These are phyloP conservation scores for Daedalea quercina DNA, from an alignment of 768 basidiomycete species.

Conservation along the genomic window DNA sequence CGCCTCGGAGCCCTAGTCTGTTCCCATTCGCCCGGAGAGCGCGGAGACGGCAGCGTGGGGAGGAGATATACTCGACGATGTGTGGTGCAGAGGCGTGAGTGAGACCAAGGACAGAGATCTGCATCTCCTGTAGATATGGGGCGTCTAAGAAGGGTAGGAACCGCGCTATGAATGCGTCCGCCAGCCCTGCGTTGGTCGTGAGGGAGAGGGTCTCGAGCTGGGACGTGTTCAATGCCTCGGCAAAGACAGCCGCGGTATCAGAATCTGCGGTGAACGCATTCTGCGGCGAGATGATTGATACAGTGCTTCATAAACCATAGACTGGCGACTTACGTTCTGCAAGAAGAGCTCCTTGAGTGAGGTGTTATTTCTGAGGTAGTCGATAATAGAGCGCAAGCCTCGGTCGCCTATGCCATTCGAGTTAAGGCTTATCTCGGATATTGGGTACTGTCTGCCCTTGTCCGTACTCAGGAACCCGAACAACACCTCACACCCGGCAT, in stretches of 20 bases:
- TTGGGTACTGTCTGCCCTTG: conserved; percentile 35
- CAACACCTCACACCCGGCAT: conserved; percentile 48
- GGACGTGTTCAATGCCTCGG: conserved; percentile 48
- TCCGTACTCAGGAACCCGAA: conserved; percentile 49
- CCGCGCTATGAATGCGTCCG: conserved; percentile 39
- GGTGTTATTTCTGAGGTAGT: conserved; percentile 42
- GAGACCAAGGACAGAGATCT: conserved; percentile 39
- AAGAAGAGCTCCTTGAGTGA: conserved; percentile 45
- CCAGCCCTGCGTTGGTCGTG: conserved; percentile 41
- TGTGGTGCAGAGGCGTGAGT: conserved; percentile 24
- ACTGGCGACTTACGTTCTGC: conserved; percentile 41
- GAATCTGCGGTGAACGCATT: conserved; percentile 35
- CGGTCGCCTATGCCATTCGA: conserved; percentile 47
- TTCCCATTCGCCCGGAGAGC: conserved; percentile 53
- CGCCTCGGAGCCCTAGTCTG: conserved; percentile 37
- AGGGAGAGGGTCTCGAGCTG: conserved; percentile 43
- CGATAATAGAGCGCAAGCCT: conserved; percentile 47
- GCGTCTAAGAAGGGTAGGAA: conserved; percentile 49
- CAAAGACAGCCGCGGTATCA: conserved; percentile 31
- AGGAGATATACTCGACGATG: conserved; percentile 44
- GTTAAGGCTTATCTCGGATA: conserved; percentile 53
- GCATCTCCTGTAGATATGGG: conserved; percentile 43
- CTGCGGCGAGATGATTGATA: conserved; percentile 17
- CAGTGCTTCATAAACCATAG: background rate
- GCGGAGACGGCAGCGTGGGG: conserved; percentile 41